These are phyloP conservation scores for Phytophthora colocasiae DNA, from an alignment of 352 stramenopile species.

Conservation along the genomic window DNA sequence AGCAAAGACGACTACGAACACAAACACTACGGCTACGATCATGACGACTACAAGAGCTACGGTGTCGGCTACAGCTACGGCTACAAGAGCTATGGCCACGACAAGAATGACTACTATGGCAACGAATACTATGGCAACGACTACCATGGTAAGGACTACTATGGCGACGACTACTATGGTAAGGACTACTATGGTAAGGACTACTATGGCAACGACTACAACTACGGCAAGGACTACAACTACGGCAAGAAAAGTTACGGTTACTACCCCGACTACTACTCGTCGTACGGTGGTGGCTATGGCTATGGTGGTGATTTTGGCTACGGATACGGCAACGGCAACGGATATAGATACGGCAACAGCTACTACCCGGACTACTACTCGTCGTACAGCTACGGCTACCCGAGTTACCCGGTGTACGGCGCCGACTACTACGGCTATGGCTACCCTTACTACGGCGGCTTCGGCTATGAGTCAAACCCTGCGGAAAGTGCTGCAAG, in stretches of 20 bases:
- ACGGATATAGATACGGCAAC: no score
- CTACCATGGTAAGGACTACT: background rate
- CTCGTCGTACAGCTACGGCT: no score
- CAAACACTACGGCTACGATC: background rate
- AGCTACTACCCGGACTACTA: no score
- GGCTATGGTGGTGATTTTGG: background rate
- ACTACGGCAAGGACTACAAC: background rate
- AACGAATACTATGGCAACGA: no score
- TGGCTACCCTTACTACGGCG: background rate
- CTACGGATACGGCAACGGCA: background rate
- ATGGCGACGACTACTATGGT: no score
- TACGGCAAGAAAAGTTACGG: background rate
- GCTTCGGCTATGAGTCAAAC: constrained; percentile 3
- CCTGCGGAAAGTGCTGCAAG: background rate
- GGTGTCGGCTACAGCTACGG: no score
- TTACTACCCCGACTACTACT: background rate
- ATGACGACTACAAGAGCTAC: no score
- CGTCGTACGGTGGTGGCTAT: background rate
- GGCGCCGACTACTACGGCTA: no score
- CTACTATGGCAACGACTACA: no score
- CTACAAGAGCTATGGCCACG: no score
- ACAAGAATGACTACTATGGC: no score
- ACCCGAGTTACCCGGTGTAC: background rate
- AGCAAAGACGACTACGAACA: constrained; percentile 7
- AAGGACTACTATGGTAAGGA: no score